phyloP scores from a whole-genome alignment of 768 basidiomycete species.

The Termitomyces sp. region DNA sequence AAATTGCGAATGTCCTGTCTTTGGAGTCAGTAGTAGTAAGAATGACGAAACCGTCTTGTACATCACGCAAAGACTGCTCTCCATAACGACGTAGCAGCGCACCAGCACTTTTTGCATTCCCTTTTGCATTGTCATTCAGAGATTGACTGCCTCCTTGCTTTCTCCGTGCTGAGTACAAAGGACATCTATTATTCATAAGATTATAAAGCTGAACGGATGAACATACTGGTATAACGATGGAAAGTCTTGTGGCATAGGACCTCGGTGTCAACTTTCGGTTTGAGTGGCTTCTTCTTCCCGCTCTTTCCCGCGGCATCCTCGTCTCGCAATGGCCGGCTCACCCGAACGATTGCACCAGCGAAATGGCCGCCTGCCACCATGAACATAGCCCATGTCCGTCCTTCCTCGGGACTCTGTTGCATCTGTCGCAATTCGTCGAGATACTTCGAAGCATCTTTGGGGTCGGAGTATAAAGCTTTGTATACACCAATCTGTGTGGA shows the following conservation, averaged over 20 bases:
- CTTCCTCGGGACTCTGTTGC: slow-evolving; percentile 51
- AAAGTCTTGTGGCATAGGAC: slow-evolving; percentile 92
- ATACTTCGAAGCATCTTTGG: slow-evolving; percentile 42
- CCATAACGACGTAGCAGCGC: slow-evolving; percentile 93
- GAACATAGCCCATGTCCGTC: slow-evolving; percentile 87
- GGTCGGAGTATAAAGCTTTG: slow-evolving; percentile 63
- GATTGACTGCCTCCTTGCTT: slow-evolving; percentile 98
- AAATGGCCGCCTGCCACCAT: slow-evolving; percentile 99
- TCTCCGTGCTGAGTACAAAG: slow-evolving; percentile 63
- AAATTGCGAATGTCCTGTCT: slow-evolving; percentile 85
- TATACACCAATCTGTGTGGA: slow-evolving; percentile 91
- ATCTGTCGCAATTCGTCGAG: slow-evolving; percentile 61
- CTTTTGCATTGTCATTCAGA: slow-evolving; percentile 89
- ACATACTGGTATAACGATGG: slow-evolving; percentile 95
- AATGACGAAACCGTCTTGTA: slow-evolving; percentile 29
- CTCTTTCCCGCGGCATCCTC: slow-evolving; percentile 34
- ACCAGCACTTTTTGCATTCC: slow-evolving; percentile 90
- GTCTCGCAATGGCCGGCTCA: slow-evolving; percentile 52
- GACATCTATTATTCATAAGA: slow-evolving; percentile 6
- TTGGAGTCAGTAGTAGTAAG: neutral
- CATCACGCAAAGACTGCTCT: slow-evolving; percentile 88
- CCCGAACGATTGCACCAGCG: slow-evolving; percentile 84
- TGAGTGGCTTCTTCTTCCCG: slow-evolving; percentile 56
- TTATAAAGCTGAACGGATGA: neutral
- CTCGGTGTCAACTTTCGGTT: slow-evolving; percentile 74